A percentile compares a stretch with the other conserved stretches of the same genome.
These are phyloP conservation scores for Neophaeococcomyces mojaviensis DNA, from an alignment of 2,329 filamentous ascomycete genomes.

Conservation along the genomic window DNA sequence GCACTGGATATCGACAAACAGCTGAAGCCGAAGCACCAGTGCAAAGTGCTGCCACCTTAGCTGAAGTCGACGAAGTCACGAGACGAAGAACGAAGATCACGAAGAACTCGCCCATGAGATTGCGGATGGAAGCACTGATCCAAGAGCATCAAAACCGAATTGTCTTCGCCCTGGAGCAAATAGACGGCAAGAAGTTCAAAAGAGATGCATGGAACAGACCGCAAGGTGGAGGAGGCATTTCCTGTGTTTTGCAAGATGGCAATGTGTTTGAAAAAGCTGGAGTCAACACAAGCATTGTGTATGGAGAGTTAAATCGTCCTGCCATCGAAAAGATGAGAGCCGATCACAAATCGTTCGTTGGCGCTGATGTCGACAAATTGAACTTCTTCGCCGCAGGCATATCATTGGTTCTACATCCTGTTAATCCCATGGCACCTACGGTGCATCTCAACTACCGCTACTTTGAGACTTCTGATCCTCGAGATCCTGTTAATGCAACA, in stretches of 20 bases:
- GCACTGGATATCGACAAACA: constrained; percentile 36
- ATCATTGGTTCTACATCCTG: constrained; percentile 85
- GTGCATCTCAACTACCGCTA: constrained; percentile 98
- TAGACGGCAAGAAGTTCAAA: constrained; percentile 77
- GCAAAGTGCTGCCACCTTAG: constrained; percentile 54
- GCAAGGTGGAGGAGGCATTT: constrained; percentile 85
- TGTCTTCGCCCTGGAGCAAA: constrained; percentile 68
- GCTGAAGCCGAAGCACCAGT: constrained; percentile 22
- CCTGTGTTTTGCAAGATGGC: constrained; percentile 89
- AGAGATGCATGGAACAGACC: constrained; percentile 81
- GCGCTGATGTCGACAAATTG: constrained; percentile 68
- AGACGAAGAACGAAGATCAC: constrained; percentile 72
- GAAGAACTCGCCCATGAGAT: constrained; percentile 81
- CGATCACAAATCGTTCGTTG: constrained; percentile 83
- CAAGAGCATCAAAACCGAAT: constrained; percentile 88
- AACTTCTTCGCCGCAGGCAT: constrained; percentile 94
- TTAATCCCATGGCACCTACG: constrained; percentile 93
- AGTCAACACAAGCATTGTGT: constrained; percentile 90
- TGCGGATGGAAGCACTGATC: constrained; percentile 96
- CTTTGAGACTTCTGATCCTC: constrained; percentile 86
- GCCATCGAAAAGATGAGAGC: constrained; percentile 90
- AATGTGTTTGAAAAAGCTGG: constrained; percentile 97
- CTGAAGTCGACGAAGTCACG: constrained; percentile 72
- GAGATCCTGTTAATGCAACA: constrained; percentile 60
- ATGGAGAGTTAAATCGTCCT: constrained; percentile 76